These are phyloP conservation scores for Talaromyces sp. DNA, from an alignment of 2,329 filamentous ascomycete genomes.

Conservation along the genomic window DNA sequence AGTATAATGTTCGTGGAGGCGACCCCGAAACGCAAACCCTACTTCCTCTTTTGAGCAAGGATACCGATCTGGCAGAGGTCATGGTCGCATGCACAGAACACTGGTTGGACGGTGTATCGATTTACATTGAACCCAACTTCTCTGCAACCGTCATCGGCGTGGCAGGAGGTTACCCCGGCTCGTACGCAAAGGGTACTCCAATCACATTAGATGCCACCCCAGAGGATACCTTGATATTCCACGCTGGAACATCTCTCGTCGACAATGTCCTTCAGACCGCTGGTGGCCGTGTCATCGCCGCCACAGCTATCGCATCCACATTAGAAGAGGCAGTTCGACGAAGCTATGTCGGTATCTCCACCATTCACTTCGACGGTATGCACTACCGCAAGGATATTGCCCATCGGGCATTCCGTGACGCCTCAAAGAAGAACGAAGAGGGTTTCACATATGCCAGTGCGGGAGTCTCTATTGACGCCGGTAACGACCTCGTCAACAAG, in stretches of 20 bases:
- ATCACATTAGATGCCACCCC: conserved; percentile 56
- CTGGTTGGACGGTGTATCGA: conserved; percentile 65
- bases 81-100: conserved; percentile 81
- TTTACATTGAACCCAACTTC: conserved; percentile 67
- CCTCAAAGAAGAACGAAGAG: conserved; percentile 21
- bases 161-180: conserved; percentile 83
- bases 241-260: conserved; percentile 75
- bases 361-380: conserved; percentile 82
- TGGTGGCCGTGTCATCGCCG: conserved; percentile 88
- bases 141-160: conserved; percentile 93
- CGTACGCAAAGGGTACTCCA: conserved; percentile 73
- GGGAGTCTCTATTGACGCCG: conserved; percentile 90
- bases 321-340: conserved; percentile 79
- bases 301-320: conserved; percentile 73
- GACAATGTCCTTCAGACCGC: conserved; percentile 67
- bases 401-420: conserved; percentile 55
- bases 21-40: conserved; percentile 90
- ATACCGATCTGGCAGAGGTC: conserved; percentile 81
- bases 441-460: conserved; percentile 85
- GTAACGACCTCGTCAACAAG: conserved; percentile 84
- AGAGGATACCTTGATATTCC: conserved; percentile 73
- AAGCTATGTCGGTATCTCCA: conserved; percentile 79
- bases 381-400: conserved; percentile 93
- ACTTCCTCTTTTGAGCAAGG: conserved; percentile 69
- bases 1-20: conserved; percentile 92